Base-by-base conservation (phyloP, 2,329 filamentous ascomycete genomes). In the Trichoderma breve region DNA sequence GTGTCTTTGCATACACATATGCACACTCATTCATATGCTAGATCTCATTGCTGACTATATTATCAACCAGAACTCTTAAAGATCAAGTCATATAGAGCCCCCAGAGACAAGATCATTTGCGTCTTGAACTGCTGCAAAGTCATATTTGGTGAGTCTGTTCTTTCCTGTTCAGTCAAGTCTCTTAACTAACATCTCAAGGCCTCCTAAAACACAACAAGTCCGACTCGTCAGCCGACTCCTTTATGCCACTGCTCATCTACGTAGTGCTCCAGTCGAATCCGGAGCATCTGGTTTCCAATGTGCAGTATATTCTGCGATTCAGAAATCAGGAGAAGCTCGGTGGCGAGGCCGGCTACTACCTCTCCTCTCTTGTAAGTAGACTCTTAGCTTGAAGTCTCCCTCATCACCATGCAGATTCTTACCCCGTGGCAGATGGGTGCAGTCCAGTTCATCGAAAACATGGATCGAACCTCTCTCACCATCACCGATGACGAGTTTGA, bases 91-190 rank as follows among this genome's bases (percentile, higher is more conserved):
- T 99, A 99, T 79, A 90, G 97, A 76, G 96, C 96, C n/a, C 96
- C 96, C 4, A 87, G 96, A 76, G 96, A 99, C 84, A 99, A 99
- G 82, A 96, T 99, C 70, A 98, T 99, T 64, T 99, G 96, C 81
- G 94, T 98, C 60, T 84, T 99, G 71, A 99, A 99, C 82, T 98
- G 95, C 83, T 99, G 96, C 88, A 99, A 99, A 83, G 97, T 99
- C 74, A 98, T 99, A 74, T 98, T 99, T 81, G 96, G 93, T 94
- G 82, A 76, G 87, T 77, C 24, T 4, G 9, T 7, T n/a, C 4
- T 14, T 26, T 51, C 12, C 26, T 6, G 4, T 21, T n/a, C 14
- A 34, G 18, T 36, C 4, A 28, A 4, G 34, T 12, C n/a, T 30
- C 6, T 12, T 57, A 24, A 24, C 64, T 70, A n/a, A 14, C n/a